Percentiles rank a stretch among this genome's conserved stretches.
Evolutionary conservation across 257 asterid species (phyloP).

Genomic region (Nicotiana tomentosiformis): DNA sequence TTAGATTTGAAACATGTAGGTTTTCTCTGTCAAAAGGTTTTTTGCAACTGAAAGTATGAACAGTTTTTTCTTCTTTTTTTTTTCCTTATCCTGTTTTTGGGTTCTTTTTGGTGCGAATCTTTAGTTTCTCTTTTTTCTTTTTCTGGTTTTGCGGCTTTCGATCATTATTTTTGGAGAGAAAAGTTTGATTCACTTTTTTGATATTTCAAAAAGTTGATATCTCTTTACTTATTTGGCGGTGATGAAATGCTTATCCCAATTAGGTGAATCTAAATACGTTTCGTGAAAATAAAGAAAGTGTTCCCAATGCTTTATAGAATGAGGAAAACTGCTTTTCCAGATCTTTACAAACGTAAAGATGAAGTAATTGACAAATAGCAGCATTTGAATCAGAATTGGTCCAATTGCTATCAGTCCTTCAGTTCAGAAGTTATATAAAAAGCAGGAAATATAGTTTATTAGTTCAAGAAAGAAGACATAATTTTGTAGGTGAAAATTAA

Average conservation of each 20-base stretch:
- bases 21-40: neutral
- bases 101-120: neutral
- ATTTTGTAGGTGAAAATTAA: no score
- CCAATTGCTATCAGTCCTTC: no score
- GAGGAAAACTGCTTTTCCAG: no score
- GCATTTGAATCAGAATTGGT: no score
- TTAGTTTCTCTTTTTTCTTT: neutral
- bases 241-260: neutral
- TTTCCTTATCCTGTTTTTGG: neutral
- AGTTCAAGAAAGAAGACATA: no score
- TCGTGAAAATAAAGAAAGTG: neutral
- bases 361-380: no score
- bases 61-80: no score
- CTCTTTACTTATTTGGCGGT: neutral
- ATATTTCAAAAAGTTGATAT: neutral
- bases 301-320: neutral
- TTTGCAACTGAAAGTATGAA: neutral
- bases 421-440: no score
- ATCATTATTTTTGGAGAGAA: neutral
- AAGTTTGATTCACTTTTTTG: neutral
- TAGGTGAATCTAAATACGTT: neutral
- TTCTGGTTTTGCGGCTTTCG: neutral
- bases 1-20: no score
- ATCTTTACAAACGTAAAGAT: no score
- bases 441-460: no score